Percentiles rank a stretch among this genome's conserved stretches.
Evolutionary conservation across 2,329 filamentous ascomycete genomes (phyloP).

Genomic region (Cordyceps farinosa): DNA sequence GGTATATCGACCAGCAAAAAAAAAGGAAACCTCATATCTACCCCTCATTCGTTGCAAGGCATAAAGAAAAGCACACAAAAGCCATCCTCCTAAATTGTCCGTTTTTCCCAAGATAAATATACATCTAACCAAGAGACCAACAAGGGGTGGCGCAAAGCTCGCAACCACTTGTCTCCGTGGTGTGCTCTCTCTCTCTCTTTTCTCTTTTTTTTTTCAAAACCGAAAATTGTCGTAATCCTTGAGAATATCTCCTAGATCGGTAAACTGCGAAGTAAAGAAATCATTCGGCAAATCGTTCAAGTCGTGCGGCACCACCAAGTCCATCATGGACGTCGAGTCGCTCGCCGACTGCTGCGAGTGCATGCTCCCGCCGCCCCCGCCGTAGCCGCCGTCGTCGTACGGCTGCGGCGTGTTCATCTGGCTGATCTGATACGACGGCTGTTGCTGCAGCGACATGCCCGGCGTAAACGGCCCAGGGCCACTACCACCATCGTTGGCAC

Average conservation of each 20-base stretch:
- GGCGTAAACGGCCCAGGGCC: not conserved
- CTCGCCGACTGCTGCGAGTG: slow-evolving; percentile 14
- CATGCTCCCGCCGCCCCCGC: slow-evolving; percentile 5
- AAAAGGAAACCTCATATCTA: not conserved
- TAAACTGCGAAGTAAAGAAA: slow-evolving; percentile 16
- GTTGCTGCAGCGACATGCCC: not conserved
- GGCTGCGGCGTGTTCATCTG: slow-evolving; percentile 15
- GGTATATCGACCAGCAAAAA: not conserved
- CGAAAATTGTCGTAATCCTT: slow-evolving; percentile 17
- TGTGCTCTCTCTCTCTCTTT: no score
- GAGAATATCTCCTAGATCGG: slow-evolving; percentile 15
- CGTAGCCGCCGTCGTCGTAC: slow-evolving; percentile 2
- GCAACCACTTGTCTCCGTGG: not conserved
- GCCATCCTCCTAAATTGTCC: no score
- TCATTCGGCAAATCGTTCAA: slow-evolving; percentile 13
- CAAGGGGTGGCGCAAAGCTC: no score
- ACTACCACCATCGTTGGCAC: not conserved
- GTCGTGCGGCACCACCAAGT: slow-evolving; percentile 7
- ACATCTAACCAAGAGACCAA: no score
- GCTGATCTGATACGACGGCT: not conserved
- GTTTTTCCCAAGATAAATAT: no score
- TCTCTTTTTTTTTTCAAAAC: not conserved
- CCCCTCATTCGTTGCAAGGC: no score
- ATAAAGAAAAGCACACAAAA: no score
- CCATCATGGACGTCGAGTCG: slow-evolving; percentile 13